A percentile compares a stretch with the other conserved stretches of the same genome.
Evolutionary conservation across 306 rosid species (phyloP).

Genomic region (Lablab purpureus): DNA sequence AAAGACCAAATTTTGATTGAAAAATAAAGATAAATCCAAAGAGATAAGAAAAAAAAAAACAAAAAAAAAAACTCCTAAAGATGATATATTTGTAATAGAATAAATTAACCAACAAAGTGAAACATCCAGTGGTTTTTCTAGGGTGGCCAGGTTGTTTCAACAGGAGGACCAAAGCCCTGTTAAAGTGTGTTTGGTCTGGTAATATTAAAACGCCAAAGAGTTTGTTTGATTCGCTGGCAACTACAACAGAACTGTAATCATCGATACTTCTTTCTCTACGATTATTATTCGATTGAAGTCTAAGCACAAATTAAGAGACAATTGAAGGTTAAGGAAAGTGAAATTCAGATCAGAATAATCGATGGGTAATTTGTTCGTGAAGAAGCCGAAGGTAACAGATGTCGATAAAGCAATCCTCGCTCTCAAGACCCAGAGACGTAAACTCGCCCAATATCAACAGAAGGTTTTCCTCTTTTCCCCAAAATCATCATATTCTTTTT

Average conservation of each 20-base stretch:
- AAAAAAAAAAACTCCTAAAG: too few species aligned
- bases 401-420: slow-evolving; percentile 96
- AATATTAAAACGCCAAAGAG: background rate
- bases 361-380: slow-evolving; percentile 94
- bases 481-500: background rate
- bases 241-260: background rate
- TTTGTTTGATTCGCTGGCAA: background rate
- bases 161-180: slow-evolving; percentile 15
- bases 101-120: background rate
- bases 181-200: background rate
- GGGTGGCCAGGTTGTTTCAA: background rate
- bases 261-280: background rate
- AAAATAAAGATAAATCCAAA: too few species aligned
- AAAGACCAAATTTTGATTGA: too few species aligned
- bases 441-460: slow-evolving; percentile 92
- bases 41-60: too few species aligned
- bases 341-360: slow-evolving; percentile 29
- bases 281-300: background rate
- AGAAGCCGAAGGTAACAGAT: slow-evolving; percentile 95
- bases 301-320: background rate
- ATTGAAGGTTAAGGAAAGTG: background rate
- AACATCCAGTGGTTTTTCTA: background rate
- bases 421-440: slow-evolving; percentile 96
- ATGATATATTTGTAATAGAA: too few species aligned
- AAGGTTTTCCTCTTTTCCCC: slow-evolving; percentile 55